Conservation (phyloP, 106 monocot species). For the Allium sativum region DNA sequence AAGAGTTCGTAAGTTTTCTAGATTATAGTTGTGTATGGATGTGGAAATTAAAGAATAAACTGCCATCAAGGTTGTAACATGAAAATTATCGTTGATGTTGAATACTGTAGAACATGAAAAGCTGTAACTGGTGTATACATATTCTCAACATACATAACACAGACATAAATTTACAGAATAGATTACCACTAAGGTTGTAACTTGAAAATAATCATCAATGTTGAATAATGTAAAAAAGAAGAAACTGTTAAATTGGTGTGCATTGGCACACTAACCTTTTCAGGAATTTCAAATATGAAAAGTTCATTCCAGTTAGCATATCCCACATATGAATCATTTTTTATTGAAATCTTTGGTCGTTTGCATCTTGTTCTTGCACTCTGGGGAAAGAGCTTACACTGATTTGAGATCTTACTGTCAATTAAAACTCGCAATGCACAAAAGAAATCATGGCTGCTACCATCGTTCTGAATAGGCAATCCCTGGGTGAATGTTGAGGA, state of each 20-base stretch:
- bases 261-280: constrained; percentile 35
- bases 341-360: constrained; percentile 36
- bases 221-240: neutral
- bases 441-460: constrained; percentile 77
- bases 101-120: neutral
- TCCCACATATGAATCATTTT: constrained; percentile 18
- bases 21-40: too few relatives aligned
- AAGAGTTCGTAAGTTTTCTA: too few relatives aligned
- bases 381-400: constrained; percentile 82
- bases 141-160: too few relatives aligned
- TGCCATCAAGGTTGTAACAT: neutral
- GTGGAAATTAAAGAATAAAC: too few relatives aligned
- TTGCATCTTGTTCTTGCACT: constrained; percentile 94
- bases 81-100: neutral
- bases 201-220: neutral
- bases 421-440: constrained; percentile 77
- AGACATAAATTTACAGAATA: too few relatives aligned
- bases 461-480: constrained; percentile 73
- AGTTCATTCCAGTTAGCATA: constrained; percentile 90
- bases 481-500: constrained; percentile 24
- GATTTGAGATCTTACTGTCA: constrained; percentile 51
- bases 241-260: neutral
- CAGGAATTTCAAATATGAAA: constrained; percentile 95
- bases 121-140: neutral
- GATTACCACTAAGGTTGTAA: neutral